Conservation (phyloP, 495 filamentous ascomycete genomes). For the Xylaria nigripes region DNA sequence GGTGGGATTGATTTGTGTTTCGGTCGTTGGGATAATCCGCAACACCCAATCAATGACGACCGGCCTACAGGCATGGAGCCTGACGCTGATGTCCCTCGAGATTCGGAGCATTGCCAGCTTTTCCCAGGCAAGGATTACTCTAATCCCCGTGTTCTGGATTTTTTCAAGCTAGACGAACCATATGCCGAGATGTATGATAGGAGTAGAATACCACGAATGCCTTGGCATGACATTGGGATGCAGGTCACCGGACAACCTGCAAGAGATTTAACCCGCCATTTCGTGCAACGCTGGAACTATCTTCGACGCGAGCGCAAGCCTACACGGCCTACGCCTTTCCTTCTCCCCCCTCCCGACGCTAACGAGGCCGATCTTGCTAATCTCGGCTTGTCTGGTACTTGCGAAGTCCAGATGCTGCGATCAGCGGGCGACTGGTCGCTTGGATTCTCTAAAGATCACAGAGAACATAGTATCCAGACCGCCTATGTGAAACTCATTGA, state of each 20-base stretch:
- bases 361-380: constrained; percentile 75
- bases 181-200: constrained; percentile 99
- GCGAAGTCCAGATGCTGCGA: constrained; percentile 90
- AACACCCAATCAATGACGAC: constrained; percentile 84
- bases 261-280: constrained; percentile 88
- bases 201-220: constrained; percentile 81
- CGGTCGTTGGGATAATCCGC: constrained; percentile 92
- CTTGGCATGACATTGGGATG: constrained; percentile 99
- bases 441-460: constrained; percentile 61
- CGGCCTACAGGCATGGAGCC: constrained; percentile 92
- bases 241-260: constrained; percentile 96
- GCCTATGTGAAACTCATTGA: constrained; percentile 94
- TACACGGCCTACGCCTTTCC: constrained; percentile 84
- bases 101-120: constrained; percentile 88
- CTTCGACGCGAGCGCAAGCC: constrained; percentile 90
- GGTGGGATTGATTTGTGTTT: constrained; percentile 97
- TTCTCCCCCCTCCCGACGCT: constrained; percentile 90
- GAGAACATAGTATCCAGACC: constrained; percentile 90
- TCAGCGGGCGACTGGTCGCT: constrained; percentile 88
- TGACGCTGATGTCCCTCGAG: constrained; percentile 61
- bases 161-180: constrained; percentile 85
- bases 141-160: constrained; percentile 91
- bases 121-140: constrained; percentile 99
- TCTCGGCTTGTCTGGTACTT: constrained; percentile 82
- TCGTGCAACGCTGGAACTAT: constrained; percentile 99